phyloP scores from a whole-genome alignment of 306 rosid species.

The Lablab purpureus region DNA sequence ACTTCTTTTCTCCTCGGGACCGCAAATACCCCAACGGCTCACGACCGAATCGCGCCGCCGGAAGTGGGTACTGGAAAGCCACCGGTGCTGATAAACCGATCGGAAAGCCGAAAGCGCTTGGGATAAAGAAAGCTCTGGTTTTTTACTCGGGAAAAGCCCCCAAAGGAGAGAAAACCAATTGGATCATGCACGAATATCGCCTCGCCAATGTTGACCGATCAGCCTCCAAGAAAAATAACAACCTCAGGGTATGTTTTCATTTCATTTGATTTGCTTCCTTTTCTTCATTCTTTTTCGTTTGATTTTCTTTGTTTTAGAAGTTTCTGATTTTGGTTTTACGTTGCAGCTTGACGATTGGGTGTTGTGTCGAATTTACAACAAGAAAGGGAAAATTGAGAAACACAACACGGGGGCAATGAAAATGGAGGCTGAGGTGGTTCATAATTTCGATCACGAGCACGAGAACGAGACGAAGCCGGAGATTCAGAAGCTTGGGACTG shows the following conservation, averaged over 20 bases:
- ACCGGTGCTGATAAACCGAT: conserved; percentile 97
- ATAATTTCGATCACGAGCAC: conserved; percentile 51
- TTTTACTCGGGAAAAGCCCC: conserved; percentile 96
- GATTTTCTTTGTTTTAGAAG: neutral
- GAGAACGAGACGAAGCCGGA: conserved; percentile 70
- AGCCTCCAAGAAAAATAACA: conserved; percentile 68
- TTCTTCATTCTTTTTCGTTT: too few species aligned
- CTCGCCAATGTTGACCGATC: conserved; percentile 95
- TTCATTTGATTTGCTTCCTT: too few species aligned
- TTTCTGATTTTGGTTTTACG: neutral
- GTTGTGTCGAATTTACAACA: conserved; percentile 90
- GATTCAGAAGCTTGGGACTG: conserved; percentile 35
- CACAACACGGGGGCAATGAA: conserved; percentile 4
- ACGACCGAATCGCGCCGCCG: conserved; percentile 91
- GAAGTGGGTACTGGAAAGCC: conserved; percentile 94
- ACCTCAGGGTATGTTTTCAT: conserved; percentile 59
- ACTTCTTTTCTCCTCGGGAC: conserved; percentile 93
- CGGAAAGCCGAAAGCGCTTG: conserved; percentile 80
- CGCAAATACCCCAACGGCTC: conserved; percentile 96
- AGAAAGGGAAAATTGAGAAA: conserved; percentile 80
- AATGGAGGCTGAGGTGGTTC: conserved; percentile 39
- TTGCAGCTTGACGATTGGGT: conserved; percentile 98
- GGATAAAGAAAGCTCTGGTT: conserved; percentile 89
- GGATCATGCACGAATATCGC: conserved; percentile 99
- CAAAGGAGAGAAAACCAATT: conserved; percentile 80